A percentile compares a stretch with the other conserved stretches of the same genome.
Evolutionary conservation across 208 protist species (phyloP).

Genomic region (Leishmania arabica): DNA sequence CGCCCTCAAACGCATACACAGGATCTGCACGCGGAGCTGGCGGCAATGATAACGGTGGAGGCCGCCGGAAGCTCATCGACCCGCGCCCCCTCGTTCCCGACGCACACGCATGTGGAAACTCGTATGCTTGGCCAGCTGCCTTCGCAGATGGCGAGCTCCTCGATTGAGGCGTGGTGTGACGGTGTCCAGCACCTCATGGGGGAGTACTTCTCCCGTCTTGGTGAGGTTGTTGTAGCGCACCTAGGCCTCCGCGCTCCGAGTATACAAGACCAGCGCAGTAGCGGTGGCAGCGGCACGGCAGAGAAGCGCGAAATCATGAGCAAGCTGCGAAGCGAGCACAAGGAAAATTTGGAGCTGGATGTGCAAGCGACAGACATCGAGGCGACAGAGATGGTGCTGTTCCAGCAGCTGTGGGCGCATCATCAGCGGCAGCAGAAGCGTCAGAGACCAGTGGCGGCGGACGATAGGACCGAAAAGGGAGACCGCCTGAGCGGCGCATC

Average conservation of each 20-base stretch:
- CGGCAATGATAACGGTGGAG: neutral
- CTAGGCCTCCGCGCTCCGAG: neutral
- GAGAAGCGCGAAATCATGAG: neutral
- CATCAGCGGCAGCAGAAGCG: neutral
- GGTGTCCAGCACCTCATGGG: slow-evolving; percentile 8
- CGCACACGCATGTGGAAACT: neutral
- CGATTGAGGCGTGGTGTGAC: slow-evolving; percentile 8
- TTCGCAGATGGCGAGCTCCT: neutral
- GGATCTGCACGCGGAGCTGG: neutral
- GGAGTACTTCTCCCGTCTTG: slow-evolving; percentile 19
- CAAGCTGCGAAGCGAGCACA: neutral
- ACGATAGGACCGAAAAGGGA: neutral
- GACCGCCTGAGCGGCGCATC: neutral
- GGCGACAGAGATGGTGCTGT: slow-evolving; percentile 5
- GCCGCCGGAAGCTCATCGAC: neutral
- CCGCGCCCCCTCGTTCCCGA: neutral
- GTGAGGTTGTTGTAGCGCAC: slow-evolving; percentile 1
- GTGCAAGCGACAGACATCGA: slow-evolving; percentile 11
- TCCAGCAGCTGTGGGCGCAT: slow-evolving; percentile 17
- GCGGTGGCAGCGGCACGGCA: neutral
- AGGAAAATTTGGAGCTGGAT: slow-evolving; percentile 19
- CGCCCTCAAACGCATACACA: neutral
- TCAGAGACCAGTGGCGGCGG: neutral
- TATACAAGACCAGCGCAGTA: neutral
- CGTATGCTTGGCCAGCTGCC: neutral